Conservation (phyloP, 441 rosid genomes). For the Corymbia citriodora region DNA sequence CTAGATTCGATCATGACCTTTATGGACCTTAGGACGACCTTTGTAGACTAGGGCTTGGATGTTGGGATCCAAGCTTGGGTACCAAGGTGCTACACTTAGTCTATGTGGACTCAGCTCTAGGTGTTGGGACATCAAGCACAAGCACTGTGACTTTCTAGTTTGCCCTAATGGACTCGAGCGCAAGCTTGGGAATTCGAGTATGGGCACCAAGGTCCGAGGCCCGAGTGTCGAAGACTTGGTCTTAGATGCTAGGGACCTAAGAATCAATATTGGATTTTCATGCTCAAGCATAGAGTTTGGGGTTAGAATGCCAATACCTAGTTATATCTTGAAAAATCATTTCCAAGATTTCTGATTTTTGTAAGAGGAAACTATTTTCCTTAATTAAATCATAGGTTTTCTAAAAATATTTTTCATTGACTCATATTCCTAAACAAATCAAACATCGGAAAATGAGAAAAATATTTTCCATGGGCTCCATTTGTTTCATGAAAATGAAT, state of each 20-base stretch:
- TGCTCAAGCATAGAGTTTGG: fast-evolving
- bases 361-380: fast-evolving
- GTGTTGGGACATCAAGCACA: fast-evolving
- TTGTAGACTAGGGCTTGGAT: background rate
- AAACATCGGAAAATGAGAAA: too few species aligned
- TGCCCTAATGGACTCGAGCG: too few species aligned
- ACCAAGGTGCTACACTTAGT: fast-evolving
- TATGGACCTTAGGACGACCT: background rate
- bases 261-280: background rate
- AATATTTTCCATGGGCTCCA: too few species aligned
- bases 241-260: fast-evolving
- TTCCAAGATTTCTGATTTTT: fast-evolving
- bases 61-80: background rate
- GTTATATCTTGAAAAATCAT: too few species aligned
- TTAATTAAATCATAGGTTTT: too few species aligned
- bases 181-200: too few species aligned
- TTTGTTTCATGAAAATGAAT: too few species aligned
- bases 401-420: too few species aligned
- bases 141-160: fast-evolving
- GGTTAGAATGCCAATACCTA: fast-evolving
- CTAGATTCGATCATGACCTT: too few species aligned
- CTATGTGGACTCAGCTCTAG: fast-evolving
- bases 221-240: fast-evolving
- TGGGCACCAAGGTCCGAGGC: fast-evolving
- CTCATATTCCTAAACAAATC: background rate